These are phyloP conservation scores for Malus hybrid DNA, from an alignment of 331 rosid genomes.

Conservation along the genomic window DNA sequence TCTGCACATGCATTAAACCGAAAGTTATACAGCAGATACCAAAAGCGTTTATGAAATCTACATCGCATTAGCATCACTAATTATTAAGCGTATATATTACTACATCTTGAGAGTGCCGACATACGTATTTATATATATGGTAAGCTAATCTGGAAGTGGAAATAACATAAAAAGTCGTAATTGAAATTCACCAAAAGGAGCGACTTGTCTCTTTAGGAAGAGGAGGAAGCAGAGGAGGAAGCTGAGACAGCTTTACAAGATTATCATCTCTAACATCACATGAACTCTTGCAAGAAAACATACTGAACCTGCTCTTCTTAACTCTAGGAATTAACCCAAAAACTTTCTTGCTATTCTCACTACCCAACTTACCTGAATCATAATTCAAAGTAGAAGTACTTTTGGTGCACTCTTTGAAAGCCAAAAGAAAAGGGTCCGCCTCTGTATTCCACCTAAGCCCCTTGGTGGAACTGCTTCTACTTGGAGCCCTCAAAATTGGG, in stretches of 20 bases:
- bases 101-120: too few species aligned
- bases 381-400: background rate
- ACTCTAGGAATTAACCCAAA: background rate
- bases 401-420: conserved; percentile 66
- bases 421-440: conserved; percentile 77
- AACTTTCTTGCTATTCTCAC: conserved; percentile 6
- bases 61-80: background rate
- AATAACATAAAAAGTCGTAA: background rate
- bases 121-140: too few species aligned
- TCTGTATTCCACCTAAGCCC: conserved; percentile 47
- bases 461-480: conserved; percentile 51
- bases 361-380: conserved; percentile 5
- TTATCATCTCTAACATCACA: conserved; percentile 19
- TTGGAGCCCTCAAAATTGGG: conserved; percentile 21
- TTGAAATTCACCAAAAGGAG: background rate
- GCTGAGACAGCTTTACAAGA: conserved; percentile 28
- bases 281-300: conserved; percentile 30
- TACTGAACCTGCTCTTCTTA: conserved; percentile 19
- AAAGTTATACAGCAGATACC: background rate
- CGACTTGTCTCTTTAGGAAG: conserved; percentile 12
- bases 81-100: background rate
- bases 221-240: conserved; percentile 10
- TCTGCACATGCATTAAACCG: background rate
- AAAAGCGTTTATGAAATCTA: background rate
- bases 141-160: too few species aligned